Conservation (phyloP, 495 filamentous ascomycete genomes). For the Filosporella fistucella region DNA sequence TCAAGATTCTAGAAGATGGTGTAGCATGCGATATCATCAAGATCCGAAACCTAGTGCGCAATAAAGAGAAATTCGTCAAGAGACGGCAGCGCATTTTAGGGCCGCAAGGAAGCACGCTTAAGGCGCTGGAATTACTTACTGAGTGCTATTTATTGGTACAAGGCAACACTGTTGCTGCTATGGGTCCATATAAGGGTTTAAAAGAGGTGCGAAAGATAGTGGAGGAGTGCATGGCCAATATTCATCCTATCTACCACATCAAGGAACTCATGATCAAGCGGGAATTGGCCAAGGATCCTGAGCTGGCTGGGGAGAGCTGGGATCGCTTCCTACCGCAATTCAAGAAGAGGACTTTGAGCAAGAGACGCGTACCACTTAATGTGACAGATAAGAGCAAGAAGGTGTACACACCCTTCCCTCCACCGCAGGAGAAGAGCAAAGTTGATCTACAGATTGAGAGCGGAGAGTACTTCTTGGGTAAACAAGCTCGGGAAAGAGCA, state of each 20-base stretch:
- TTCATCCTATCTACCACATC: conserved; percentile 90
- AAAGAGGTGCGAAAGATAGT: conserved; percentile 90
- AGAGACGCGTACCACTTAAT: conserved; percentile 76
- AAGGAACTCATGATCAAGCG: conserved; percentile 99
- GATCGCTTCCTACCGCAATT: conserved; percentile 96
- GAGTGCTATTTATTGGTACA: conserved; percentile 93
- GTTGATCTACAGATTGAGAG: conserved; percentile 96
- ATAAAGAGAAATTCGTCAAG: conserved; percentile 97
- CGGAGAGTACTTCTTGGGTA: conserved; percentile 92
- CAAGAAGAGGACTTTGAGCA: conserved; percentile 89
- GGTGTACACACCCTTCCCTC: conserved; percentile 76
- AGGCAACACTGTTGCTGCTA: conserved; percentile 89
- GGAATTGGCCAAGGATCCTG: conserved; percentile 93
- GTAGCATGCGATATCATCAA: conserved; percentile 92
- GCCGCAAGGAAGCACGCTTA: conserved; percentile 76
- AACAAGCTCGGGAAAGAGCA: conserved; percentile 83
- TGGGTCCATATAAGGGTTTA: conserved; percentile 87
- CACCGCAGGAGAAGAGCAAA: conserved; percentile 65
- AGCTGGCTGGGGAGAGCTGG: conserved; percentile 83
- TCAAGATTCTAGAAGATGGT: conserved; percentile 92
- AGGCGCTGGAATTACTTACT: conserved; percentile 93
- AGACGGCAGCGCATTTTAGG: conserved; percentile 88
- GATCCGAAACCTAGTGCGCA: conserved; percentile 81
- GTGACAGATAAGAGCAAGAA: conserved; percentile 94
- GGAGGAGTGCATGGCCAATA: conserved; percentile 95